Percentiles rank a stretch among this genome's conserved stretches.
phyloP scores from a whole-genome alignment of 352 stramenopile species.

The Sclerospora graminicola region DNA sequence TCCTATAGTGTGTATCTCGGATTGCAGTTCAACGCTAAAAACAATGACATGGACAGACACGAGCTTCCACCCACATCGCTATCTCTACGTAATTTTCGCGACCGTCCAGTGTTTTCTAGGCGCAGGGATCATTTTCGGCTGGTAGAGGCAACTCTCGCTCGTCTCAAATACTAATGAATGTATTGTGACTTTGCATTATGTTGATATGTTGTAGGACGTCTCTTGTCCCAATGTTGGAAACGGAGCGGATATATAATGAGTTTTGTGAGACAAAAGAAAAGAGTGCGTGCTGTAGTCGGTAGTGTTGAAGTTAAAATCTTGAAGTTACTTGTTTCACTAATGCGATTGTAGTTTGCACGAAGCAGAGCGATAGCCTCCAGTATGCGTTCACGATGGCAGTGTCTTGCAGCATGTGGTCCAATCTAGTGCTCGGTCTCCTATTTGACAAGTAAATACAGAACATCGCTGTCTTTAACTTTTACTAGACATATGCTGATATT shows the following conservation, averaged over 20 bases:
- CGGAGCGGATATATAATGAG: conserved; percentile 47
- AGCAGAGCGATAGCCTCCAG: conserved; percentile 45
- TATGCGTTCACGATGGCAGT: conserved; percentile 52
- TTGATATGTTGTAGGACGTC: conserved; percentile 27
- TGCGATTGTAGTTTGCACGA: conserved; percentile 27
- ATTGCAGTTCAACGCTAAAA: not conserved
- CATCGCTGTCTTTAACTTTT: not conserved
- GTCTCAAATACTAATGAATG: not conserved
- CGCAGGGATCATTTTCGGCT: conserved; percentile 52
- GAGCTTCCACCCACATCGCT: conserved; percentile 22
- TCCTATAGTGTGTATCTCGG: no score
- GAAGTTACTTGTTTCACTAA: not conserved
- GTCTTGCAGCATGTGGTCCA: conserved; percentile 52
- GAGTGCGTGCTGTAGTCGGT: conserved; percentile 16
- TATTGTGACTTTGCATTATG: not conserved
- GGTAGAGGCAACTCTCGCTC: conserved; percentile 16
- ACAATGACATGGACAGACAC: conserved; percentile 20
- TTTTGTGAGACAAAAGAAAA: conserved; percentile 26
- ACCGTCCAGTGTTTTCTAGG: conserved; percentile 57
- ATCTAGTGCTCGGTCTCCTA: conserved; percentile 46
- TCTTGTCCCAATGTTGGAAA: conserved; percentile 45
- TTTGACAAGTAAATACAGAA: conserved; percentile 33
- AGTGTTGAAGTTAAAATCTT: not conserved
- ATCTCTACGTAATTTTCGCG: conserved; percentile 36
- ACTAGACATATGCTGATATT: conserved; percentile 1